A percentile compares a stretch with the other conserved stretches of the same genome.
phyloP scores from a whole-genome alignment of 176 grass and related monocot species.

The Ensete glaucum region DNA sequence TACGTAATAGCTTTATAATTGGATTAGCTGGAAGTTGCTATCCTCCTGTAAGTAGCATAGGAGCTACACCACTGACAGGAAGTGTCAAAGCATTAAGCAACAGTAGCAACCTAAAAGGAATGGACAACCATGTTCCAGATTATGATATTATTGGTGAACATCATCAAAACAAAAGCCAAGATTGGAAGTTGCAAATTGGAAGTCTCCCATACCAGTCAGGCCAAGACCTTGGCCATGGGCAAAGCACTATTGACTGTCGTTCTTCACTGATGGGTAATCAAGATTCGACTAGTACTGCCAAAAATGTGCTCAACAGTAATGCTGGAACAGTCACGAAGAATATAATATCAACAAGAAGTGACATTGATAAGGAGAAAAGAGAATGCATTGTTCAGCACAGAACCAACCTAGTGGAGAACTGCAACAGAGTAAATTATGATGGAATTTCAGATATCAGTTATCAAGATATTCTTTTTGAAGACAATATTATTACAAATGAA shows the following conservation, averaged over 20 bases:
- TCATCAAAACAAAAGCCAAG: conserved; percentile 1
- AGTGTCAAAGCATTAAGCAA: neutral
- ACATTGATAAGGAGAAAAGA: neutral
- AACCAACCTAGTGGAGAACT: neutral
- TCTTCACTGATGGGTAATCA: conserved; percentile 1
- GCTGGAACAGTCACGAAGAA: neutral
- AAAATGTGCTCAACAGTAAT: neutral
- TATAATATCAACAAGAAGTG: neutral
- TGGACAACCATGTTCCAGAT: neutral
- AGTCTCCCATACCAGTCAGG: conserved; percentile 4
- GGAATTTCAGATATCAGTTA: neutral
- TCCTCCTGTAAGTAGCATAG: neutral
- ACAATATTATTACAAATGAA: neutral
- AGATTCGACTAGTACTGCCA: neutral
- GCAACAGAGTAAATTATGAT: neutral
- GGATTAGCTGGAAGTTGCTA: conserved; percentile 1
- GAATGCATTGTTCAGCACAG: neutral
- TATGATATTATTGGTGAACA: neutral
- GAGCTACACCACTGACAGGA: neutral
- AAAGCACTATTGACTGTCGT: neutral
- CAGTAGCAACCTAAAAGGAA: neutral
- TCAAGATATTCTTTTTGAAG: neutral
- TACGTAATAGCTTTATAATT: neutral
- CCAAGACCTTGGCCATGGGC: neutral
- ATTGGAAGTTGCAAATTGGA: conserved; percentile 5